Percentiles rank a stretch among this genome's conserved stretches.
phyloP scores from a whole-genome alignment of 2,329 filamentous ascomycete species.

The Ophiocordyceps robertsii region DNA sequence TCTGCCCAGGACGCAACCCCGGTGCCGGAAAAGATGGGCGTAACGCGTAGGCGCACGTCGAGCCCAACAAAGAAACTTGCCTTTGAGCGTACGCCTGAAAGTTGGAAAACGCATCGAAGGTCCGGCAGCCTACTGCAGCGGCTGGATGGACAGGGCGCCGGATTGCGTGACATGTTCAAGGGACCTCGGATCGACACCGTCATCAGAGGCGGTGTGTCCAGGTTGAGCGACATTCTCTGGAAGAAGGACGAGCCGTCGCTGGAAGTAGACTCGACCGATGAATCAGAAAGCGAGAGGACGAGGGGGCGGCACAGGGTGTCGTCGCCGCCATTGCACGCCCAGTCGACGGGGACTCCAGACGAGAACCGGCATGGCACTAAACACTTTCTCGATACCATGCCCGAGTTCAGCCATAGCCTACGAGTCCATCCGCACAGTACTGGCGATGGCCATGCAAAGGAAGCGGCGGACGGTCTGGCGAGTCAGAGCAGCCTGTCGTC shows the following conservation, averaged over 20 bases:
- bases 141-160: slow-evolving; percentile 15
- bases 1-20: slow-evolving; percentile 14
- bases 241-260: slow-evolving; percentile 31
- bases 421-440: slow-evolving; percentile 9
- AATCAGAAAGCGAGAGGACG: slow-evolving; percentile 31
- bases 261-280: slow-evolving; percentile 30
- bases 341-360: slow-evolving; percentile 17
- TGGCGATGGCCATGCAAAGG: slow-evolving; percentile 7
- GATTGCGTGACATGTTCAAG: slow-evolving; percentile 59
- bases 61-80: slow-evolving; percentile 19
- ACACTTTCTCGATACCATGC: slow-evolving; percentile 38
- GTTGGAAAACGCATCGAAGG: slow-evolving; percentile 25
- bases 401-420: slow-evolving; percentile 29
- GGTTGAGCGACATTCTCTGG: slow-evolving; percentile 43
- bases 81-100: slow-evolving; percentile 9
- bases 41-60: slow-evolving; percentile 3
- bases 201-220: slow-evolving; percentile 45
- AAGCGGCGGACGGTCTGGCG: slow-evolving; percentile 3
- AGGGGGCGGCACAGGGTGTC: slow-evolving; percentile 25
- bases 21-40: slow-evolving; percentile 10
- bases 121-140: slow-evolving; percentile 33
- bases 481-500: slow-evolving; percentile 24
- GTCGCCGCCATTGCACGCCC: slow-evolving; percentile 19
- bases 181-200: slow-evolving; percentile 61
- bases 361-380: slow-evolving; percentile 21